Base-by-base conservation (phyloP, 371 early-diverging fungal species). In the Zychaea mexicana region DNA sequence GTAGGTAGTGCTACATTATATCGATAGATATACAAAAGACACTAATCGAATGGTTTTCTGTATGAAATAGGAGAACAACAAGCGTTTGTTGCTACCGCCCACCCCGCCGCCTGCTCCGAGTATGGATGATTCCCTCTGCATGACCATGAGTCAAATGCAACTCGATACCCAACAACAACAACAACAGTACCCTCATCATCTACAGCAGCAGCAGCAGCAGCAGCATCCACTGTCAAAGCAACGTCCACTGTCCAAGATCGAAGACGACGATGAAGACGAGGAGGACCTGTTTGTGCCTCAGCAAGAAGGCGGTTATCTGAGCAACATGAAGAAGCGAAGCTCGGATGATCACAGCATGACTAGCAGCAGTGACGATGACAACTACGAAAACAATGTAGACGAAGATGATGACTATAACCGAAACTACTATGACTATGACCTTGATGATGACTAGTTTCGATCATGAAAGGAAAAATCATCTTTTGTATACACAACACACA, bases 361-460 rank as follows among this genome's bases (percentile, higher is more conserved):
- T n/a, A 45, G 38, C 22, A 26, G 28, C 17, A 45, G 45, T 30
- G 59, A 39, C 17, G 59, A 58, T 19, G 45, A 58, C 6, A n/a
- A 58, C 27, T 5, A 30, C 28, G 30, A 13, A n/a, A 32, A 56
- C 30, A n/a, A n/a, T n/a, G n/a, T n/a, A n/a, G n/a, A 28, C 19
- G 59, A 58, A 24, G 57, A 36, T 13, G 57, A 57, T 30, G 59
- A 58, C 15, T 58, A 58, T 58, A 42, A 45, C 28, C 59, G 28
- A 27, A 27, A 58, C 26, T 58, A 58, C 12, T 24, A 39, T 26
- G 56, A 56, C 13, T 15, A 39, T 39, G 57, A 57, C 22, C 33
- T 5, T 42, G 59, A 57, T 15, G 42, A 57, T 15, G 38, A 45
- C n/a, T n/a, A n/a, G n/a, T n/a, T n/a, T n/a, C 24, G 59, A 42